Base-by-base conservation (phyloP, 495 filamentous ascomycete species). In the Sporormia fimetaria region DNA sequence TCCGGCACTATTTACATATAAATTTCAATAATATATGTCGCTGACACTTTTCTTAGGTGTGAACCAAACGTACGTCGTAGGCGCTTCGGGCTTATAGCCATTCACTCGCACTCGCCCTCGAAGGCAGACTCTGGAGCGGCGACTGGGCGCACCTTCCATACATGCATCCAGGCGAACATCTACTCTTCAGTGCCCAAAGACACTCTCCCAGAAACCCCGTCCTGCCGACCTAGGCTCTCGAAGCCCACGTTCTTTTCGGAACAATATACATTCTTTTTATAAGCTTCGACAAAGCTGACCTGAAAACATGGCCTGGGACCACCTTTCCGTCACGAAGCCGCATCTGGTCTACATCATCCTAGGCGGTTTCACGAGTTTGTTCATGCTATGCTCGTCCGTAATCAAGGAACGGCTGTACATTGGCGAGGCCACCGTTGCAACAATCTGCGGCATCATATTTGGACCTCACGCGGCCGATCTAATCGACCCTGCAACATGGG, bases 331-430 rank as follows among this genome's bases (percentile, higher is more conserved):
- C 67, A 94, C 93, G 58, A 81, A 80, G 69, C 84, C 92, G 44
- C 92, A 99, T 70, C 60, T 94, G 83, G 92, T 92, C 29, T 99
- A 99, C 62, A 85, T 93, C 66, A 95, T 99, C 63, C 68, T 99
- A 26, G 92, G 92, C 49, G 92, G 90, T 54, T 99, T 99, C 66
- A 96, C 92, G 38, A 84, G 81, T 37, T 68, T 99, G 52, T 99
- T 99, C 67, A 99, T 99, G 92, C 68, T 99, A 31, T 92, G 85
- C 62, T 96, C 90, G 27, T 80, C 90, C 32, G 78, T 96, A 61
- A 88, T 99, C 62, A 99, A 99, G 70, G 92, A 99, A 67, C 79
- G 83, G 54, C 73, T 99, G 40, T 99, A 99, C 66, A 96, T 99
- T 42, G 92, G 92, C 52, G 92, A 99, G 73, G 92, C 92, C 18